Evolutionary conservation across 208 protist species (phyloP).

Genomic region (Leishmania lainsoni): DNA sequence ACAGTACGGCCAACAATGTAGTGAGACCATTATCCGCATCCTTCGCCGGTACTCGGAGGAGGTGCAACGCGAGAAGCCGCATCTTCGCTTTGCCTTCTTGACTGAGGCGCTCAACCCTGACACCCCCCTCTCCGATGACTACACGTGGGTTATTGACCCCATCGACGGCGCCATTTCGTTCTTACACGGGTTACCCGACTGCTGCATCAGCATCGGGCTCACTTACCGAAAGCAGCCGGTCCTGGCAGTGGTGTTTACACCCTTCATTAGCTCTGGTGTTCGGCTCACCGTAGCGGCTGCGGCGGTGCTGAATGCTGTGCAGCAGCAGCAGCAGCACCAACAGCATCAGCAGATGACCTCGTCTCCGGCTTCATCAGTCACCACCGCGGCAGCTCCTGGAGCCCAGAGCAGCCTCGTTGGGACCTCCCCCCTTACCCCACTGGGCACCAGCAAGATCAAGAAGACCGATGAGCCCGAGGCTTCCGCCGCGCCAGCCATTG

Average conservation of each 20-base stretch:
- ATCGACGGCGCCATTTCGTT: constrained; percentile 85
- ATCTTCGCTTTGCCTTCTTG: constrained; percentile 45
- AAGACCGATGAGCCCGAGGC: not conserved
- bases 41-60: constrained; percentile 35
- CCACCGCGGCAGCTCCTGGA: not conserved
- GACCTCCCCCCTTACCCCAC: not conserved
- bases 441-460: constrained; percentile 10
- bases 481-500: not conserved
- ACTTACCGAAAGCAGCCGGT: constrained; percentile 49
- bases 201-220: constrained; percentile 79
- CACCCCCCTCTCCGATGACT: constrained; percentile 43
- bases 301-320: constrained; percentile 15
- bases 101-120: constrained; percentile 47
- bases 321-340: constrained; percentile 25
- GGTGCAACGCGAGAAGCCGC: constrained; percentile 37
- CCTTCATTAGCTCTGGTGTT: constrained; percentile 41
- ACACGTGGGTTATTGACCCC: constrained; percentile 82
- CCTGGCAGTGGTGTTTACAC: constrained; percentile 73
- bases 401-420: not conserved
- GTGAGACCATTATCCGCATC: constrained; percentile 40
- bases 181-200: constrained; percentile 71
- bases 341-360: constrained; percentile 5
- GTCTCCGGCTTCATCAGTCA: not conserved
- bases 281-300: constrained; percentile 29
- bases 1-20: constrained; percentile 51